phyloP scores from a whole-genome alignment of 331 rosid genomes.

The Rosa hybrid region DNA sequence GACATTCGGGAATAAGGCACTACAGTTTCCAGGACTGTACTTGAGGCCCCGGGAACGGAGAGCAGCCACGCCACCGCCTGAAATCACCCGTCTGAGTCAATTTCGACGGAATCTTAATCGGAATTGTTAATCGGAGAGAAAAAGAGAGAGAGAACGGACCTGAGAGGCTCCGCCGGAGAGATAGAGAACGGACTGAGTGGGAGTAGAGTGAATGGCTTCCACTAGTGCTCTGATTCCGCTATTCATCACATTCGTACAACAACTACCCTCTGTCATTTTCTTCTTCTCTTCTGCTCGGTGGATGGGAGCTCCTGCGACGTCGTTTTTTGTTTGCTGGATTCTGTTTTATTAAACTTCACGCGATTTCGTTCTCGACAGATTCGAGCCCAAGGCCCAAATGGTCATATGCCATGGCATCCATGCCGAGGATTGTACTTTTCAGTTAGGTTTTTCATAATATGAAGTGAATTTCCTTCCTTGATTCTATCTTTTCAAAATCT shows the following conservation, averaged over 20 bases:
- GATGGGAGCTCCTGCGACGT: too few species aligned
- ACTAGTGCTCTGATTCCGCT: slow-evolving; percentile 40
- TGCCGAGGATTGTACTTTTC: too few species aligned
- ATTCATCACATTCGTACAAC: neutral
- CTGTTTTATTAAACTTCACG: too few species aligned
- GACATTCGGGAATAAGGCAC: slow-evolving; percentile 81
- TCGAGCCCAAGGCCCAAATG: neutral
- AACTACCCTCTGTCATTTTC: slow-evolving; percentile 49
- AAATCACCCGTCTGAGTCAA: neutral
- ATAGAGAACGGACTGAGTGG: slow-evolving; percentile 66
- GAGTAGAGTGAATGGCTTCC: slow-evolving; percentile 70
- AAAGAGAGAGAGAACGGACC: slow-evolving; percentile 32
- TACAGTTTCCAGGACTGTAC: slow-evolving; percentile 73
- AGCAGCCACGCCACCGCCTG: slow-evolving; percentile 68
- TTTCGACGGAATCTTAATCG: neutral
- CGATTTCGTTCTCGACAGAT: neutral
- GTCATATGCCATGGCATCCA: too few species aligned
- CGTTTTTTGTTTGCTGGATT: too few species aligned
- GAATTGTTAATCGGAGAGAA: neutral
- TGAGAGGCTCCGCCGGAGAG: slow-evolving; percentile 86
- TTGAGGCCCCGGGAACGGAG: slow-evolving; percentile 83
- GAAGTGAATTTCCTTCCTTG: too few species aligned
- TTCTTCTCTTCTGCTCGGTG: neutral
- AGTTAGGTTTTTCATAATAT: too few species aligned
- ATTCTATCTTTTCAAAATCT: too few species aligned